phyloP scores from a whole-genome alignment of 345 rosid genomes.

The Pistacia vera region DNA sequence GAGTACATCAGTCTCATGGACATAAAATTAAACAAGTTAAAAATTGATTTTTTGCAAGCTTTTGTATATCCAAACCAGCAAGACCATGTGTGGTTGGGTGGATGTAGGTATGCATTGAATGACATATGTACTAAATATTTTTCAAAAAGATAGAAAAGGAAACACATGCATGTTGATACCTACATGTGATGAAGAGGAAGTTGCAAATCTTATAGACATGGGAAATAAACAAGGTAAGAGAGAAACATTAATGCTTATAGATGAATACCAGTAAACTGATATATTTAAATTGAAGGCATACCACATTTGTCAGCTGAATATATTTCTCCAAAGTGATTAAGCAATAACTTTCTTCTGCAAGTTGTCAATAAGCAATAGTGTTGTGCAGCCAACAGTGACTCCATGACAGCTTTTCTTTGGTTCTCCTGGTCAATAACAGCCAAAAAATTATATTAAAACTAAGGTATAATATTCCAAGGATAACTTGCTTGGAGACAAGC shows the following conservation, averaged over 20 bases:
- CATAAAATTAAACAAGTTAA: no score
- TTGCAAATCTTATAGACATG: not conserved
- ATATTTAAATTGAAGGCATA: conserved; percentile 16
- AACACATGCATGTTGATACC: not conserved
- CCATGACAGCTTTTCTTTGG: conserved; percentile 41
- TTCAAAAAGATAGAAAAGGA: not conserved
- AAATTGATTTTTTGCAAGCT: not conserved
- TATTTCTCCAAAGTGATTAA: conserved; percentile 46
- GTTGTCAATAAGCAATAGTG: conserved; percentile 37
- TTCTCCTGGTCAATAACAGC: conserved; percentile 32
- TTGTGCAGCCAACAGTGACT: conserved; percentile 43
- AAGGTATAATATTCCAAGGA: not conserved
- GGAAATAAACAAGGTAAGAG: not conserved
- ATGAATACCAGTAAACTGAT: not conserved
- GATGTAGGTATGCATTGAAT: not conserved
- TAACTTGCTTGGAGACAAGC: conserved; percentile 6
- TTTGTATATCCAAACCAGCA: not conserved
- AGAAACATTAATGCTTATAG: not conserved
- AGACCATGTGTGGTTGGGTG: not conserved
- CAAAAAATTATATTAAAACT: conserved; percentile 5
- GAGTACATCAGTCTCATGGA: not conserved
- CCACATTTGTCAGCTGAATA: conserved; percentile 43
- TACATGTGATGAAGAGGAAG: not conserved
- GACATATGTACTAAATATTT: not conserved
- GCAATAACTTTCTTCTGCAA: conserved; percentile 57